Conservation (phyloP, 345 rosid genomes). For the Balakata baccata region DNA sequence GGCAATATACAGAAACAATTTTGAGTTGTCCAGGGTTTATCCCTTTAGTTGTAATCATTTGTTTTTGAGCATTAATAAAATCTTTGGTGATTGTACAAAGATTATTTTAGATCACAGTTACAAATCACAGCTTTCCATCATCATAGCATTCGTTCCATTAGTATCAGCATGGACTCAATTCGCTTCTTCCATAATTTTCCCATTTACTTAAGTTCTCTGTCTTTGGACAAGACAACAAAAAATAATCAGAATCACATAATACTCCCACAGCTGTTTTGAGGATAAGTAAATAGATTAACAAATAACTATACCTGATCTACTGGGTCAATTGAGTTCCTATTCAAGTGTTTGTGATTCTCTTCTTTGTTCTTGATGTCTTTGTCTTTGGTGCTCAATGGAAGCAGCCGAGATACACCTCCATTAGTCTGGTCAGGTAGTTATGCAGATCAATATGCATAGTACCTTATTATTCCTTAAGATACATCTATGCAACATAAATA, state of each 20-base stretch:
- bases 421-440: conserved; percentile 60
- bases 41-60: too few relatives aligned
- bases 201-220: conserved; percentile 70
- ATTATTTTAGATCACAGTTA: too few relatives aligned
- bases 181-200: conserved; percentile 67
- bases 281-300: neutral
- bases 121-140: too few relatives aligned
- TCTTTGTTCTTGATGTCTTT: conserved; percentile 71
- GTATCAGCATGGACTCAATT: conserved; percentile 55
- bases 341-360: conserved; percentile 87
- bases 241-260: too few relatives aligned
- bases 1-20: too few relatives aligned
- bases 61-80: too few relatives aligned
- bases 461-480: too few relatives aligned
- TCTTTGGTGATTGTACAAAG: too few relatives aligned
- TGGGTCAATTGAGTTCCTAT: conserved; percentile 77
- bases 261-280: neutral
- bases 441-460: too few relatives aligned
- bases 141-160: conserved; percentile 60
- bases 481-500: neutral
- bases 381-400: conserved; percentile 61
- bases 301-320: conserved; percentile 70
- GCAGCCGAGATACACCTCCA: conserved; percentile 45
- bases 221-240: conserved; percentile 39
- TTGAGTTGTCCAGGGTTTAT: too few relatives aligned